These are phyloP conservation scores for Suhomyces faveliae DNA, from an alignment of 805 yeast species.

Conservation along the genomic window DNA sequence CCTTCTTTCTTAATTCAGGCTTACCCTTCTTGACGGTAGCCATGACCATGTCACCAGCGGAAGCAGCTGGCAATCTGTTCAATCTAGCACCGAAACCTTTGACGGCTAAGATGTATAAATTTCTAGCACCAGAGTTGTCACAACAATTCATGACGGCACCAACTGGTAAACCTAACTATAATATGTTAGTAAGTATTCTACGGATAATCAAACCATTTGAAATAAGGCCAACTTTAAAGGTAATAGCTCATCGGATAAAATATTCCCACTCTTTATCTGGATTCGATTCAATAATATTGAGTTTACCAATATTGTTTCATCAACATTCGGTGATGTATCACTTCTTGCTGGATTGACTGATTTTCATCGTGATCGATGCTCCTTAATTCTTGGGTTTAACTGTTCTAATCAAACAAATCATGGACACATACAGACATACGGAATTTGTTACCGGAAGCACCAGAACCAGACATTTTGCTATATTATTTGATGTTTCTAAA, in stretches of 20 bases:
- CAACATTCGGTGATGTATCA: background rate
- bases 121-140: slow-evolving; percentile 99
- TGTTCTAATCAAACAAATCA: background rate
- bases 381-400: background rate
- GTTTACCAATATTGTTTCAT: too few relatives aligned
- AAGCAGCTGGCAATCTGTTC: slow-evolving; percentile 99
- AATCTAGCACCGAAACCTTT: slow-evolving; percentile 99
- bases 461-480: slow-evolving; percentile 75
- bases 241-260: too few relatives aligned
- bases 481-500: slow-evolving; percentile 24
- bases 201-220: background rate
- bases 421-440: slow-evolving; percentile 90
- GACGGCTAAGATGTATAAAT: slow-evolving; percentile 97
- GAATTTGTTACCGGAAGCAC: slow-evolving; percentile 99
- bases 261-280: too few relatives aligned
- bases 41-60: slow-evolving; percentile 99
- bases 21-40: slow-evolving; percentile 99
- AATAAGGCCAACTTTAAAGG: background rate
- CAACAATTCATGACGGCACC: slow-evolving; percentile 99
- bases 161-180: slow-evolving; percentile 95
- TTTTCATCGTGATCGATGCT: background rate
- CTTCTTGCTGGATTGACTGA: background rate
- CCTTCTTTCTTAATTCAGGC: slow-evolving; percentile 99
- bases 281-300: too few relatives aligned
- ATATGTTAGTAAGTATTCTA: slow-evolving; percentile 26